These are phyloP conservation scores for Monosporascus cannonballus DNA, from an alignment of 2,329 filamentous ascomycete species.

Conservation along the genomic window DNA sequence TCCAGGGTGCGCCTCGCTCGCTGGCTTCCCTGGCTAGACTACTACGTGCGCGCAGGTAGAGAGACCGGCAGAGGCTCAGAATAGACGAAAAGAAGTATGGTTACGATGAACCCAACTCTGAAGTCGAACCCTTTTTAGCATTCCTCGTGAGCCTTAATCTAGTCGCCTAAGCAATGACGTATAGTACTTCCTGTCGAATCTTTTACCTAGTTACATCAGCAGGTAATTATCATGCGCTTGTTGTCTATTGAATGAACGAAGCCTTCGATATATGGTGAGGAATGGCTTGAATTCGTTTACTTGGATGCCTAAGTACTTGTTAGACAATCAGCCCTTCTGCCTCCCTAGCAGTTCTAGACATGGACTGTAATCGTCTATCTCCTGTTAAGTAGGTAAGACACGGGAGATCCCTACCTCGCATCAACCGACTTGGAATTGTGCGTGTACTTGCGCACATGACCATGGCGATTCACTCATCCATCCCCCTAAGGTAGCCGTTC, in stretches of 20 bases:
- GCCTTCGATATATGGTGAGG: too few relatives aligned
- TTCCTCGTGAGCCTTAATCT: too few relatives aligned
- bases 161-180: too few relatives aligned
- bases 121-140: background rate
- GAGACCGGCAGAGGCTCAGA: background rate
- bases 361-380: background rate
- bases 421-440: background rate
- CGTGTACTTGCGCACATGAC: background rate
- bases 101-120: background rate
- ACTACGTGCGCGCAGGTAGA: background rate
- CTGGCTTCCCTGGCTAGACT: background rate
- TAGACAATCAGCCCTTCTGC: too few relatives aligned
- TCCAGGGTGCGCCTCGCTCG: background rate
- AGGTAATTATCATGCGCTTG: too few relatives aligned
- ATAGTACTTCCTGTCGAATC: too few relatives aligned
- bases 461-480: too few relatives aligned
- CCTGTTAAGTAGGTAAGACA: background rate
- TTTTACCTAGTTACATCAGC: too few relatives aligned
- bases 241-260: too few relatives aligned
- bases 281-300: too few relatives aligned
- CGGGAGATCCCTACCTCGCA: background rate
- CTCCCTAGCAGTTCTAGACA: background rate
- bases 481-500: too few relatives aligned
- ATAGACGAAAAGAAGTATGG: background rate
- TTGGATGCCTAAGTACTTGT: too few relatives aligned